Evolutionary conservation across 805 yeast species (phyloP).

Genomic region (Saccharomycopsis fermentans): DNA sequence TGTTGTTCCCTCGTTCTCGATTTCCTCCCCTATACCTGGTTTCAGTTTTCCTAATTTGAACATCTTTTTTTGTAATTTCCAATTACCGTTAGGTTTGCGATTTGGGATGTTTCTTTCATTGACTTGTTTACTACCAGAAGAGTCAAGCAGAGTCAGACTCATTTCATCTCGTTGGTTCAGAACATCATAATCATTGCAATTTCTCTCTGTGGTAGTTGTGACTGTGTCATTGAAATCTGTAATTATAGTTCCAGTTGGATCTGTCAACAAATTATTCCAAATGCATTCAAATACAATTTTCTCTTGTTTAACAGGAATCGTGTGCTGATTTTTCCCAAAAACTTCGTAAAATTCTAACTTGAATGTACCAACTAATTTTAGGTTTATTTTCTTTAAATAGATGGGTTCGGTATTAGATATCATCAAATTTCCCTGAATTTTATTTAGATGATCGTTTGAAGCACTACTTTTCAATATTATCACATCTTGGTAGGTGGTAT

Average conservation of each 20-base stretch:
- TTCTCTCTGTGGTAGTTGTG: neutral
- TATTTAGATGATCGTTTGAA: conserved; percentile 62
- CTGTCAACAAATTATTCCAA: conserved; percentile 51
- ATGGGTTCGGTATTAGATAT: conserved; percentile 47
- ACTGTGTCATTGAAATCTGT: conserved; percentile 2
- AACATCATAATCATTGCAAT: neutral
- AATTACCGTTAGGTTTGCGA: neutral
- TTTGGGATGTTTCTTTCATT: neutral
- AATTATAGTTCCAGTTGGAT: conserved; percentile 24
- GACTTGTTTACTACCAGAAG: neutral
- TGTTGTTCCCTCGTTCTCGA: neutral
- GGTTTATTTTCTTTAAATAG: conserved; percentile 45
- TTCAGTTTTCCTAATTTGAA: neutral
- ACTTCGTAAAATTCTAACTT: conserved; percentile 47
- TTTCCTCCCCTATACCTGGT: neutral
- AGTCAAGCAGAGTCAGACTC: no score
- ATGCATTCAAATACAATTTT: conserved; percentile 54
- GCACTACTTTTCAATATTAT: conserved; percentile 68
- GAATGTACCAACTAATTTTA: conserved; percentile 55
- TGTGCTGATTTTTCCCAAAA: conserved; percentile 9
- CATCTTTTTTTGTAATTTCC: neutral
- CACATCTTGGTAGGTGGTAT: conserved; percentile 43
- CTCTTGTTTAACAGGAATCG: conserved; percentile 38
- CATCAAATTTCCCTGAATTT: conserved; percentile 67
- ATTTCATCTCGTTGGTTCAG: neutral